Base-by-base conservation (phyloP, 768 basidiomycete species). In the Lactarius hatsudake region DNA sequence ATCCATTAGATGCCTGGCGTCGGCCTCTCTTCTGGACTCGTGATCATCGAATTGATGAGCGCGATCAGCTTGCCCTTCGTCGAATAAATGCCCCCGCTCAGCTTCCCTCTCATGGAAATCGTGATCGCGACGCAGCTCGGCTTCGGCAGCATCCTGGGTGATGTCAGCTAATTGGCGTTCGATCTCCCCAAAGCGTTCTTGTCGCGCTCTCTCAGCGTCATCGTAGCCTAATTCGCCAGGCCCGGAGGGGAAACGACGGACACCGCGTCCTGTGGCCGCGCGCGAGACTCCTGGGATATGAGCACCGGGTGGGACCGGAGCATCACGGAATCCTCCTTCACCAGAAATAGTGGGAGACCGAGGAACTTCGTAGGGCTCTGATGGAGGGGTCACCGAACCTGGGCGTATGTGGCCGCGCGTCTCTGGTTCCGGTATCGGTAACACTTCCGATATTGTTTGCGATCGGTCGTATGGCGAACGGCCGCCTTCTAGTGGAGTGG, bases 51-150 rank as follows among this genome's bases (percentile, higher is more conserved):
- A 91, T 2, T 87, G 75, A 9, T 78, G 83, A 32, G 87, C 81
- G 15, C 90, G 79, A 62, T 84, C 86, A 15, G 88, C 86, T 74
- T 93, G 42, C 5, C 17, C 79, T 2, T 87, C 86, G 36, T 81
- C 72, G 74, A 91, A 91, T 1, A 86, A 74, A 9, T 78, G 82
- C 23, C 89, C 81, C 8, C 90, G 80, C 60, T 84, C 86, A 13
- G 87, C 85, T 75, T 93, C 91, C 66, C 84, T 83, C 1, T 78
- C 77, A 20, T 84, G 81, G 76, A 90, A 92, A 36, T 87, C 84
- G 9, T 74, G 75, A 64, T 93, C 90, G 12, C 91, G 84, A 56
- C 79, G 79, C 30, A 84, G 81, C 72, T 93, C 91, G 0, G 83
- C 84, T 60, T 85, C 84, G 42, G 83, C 81, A 0, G 86, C 83